Percentiles rank a stretch among this genome's conserved stretches.
Conservation (phyloP, 2,329 filamentous ascomycete genomes). For the Orbilia brochopaga region DNA sequence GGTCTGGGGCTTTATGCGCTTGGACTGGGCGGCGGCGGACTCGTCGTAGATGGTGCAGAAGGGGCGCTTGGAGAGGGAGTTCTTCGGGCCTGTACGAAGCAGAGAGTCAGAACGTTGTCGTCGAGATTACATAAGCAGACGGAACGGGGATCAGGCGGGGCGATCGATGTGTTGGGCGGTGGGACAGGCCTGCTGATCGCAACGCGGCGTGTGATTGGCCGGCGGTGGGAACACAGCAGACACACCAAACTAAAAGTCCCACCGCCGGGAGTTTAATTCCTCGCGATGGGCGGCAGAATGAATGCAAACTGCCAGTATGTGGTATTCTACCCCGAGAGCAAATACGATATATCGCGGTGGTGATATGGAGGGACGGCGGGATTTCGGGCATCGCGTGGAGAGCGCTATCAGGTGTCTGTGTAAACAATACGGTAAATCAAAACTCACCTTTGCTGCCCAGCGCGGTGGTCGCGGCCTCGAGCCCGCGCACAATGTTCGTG, state of each 20-base stretch:
- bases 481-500: constrained; percentile 44
- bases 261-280: background rate
- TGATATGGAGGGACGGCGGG: no score
- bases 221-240: background rate
- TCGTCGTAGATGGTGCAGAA: constrained; percentile 49
- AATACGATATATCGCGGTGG: no score
- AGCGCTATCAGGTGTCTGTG: no score
- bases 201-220: constrained; percentile 30
- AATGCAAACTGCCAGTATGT: no score
- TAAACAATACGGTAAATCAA: no score
- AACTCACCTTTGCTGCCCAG: constrained; percentile 32
- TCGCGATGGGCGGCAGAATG: no score
- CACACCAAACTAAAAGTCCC: background rate
- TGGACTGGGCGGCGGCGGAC: constrained; percentile 27
- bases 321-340: no score
- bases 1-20: constrained; percentile 43
- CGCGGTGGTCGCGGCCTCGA: constrained; percentile 19
- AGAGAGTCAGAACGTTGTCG: constrained; percentile 17
- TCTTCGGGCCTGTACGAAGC: constrained; percentile 1
- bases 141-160: no score
- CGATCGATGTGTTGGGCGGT: constrained; percentile 13
- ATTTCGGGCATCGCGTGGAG: no score
- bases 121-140: constrained; percentile 1
- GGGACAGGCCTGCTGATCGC: constrained; percentile 29
- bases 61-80: constrained; percentile 24